Evolutionary conservation across 2,329 filamentous ascomycete species (phyloP), one percentile per base, ranked within the genome.

Genomic region (Verticillium alfalfae): DNA sequence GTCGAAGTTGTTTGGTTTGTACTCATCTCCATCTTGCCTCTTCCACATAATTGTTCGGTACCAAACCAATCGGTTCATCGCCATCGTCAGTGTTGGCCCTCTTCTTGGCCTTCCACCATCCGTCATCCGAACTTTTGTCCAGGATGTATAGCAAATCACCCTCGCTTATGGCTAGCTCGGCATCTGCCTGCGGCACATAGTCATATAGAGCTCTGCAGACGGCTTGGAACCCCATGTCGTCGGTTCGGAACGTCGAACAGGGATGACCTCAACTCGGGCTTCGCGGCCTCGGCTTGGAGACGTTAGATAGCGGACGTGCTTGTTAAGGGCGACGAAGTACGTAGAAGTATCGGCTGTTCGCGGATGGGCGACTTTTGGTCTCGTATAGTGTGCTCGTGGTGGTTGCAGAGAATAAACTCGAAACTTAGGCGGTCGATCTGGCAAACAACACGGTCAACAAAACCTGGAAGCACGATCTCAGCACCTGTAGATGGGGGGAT

Each of bases 81-180:
- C 96, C 93, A 54, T 96, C 93, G 41, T 93, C 91, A 34, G 81
- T 84, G 37, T 85, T 85, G 66, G 93, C 92, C 79, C 89, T 92
- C 82, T 96, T 97, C 82, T 96, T 97, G 57, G 91, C 92, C 75
- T 89, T 95, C 95, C 95, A 98, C 95, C 95, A 98, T 73, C 92
- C 78, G 88, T 87, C 84, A 38, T 91, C 88, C 58, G 78, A 74
- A 66, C 87, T 90, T 79, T 96, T 96, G 70, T 96, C 92, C 62
- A 96, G 78, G 62, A 97, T 83, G 76, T 93, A 97, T 63, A 98
- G 86, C 65, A 97, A 74, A 76, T 97, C 94, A 63, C 93, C 93
- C 71, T 97, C 93, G 61, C 79, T 81, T 70, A 98, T 90, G 66
- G 88, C 84, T 64, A 98, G 84, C 84, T 98, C 94, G 67, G 90